Evolutionary conservation across 805 yeast genomes (phyloP).

Genomic region (Hanseniaspora pseudoguilliermondii): DNA sequence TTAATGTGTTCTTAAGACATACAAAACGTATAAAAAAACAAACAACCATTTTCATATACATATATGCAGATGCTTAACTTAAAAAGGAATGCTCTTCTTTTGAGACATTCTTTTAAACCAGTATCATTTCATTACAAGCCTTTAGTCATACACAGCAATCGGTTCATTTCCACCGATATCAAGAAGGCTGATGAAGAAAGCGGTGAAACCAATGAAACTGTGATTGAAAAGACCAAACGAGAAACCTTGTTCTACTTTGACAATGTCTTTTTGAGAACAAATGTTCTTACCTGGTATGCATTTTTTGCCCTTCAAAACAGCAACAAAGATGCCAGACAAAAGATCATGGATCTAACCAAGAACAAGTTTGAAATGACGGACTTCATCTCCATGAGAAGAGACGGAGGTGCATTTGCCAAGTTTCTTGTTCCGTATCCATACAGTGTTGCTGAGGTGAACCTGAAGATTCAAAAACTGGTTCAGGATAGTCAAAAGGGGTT

Average conservation of each 20-base stretch:
- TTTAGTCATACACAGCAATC: not conserved
- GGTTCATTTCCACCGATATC: slow-evolving; percentile 31
- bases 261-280: slow-evolving; percentile 39
- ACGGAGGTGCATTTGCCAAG: slow-evolving; percentile 89
- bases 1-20: no score
- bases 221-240: slow-evolving; percentile 36
- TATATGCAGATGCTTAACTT: no score
- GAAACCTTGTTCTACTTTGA: slow-evolving; percentile 47
- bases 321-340: slow-evolving; percentile 31
- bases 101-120: not conserved
- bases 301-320: slow-evolving; percentile 28
- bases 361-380: slow-evolving; percentile 39
- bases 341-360: slow-evolving; percentile 31
- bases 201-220: slow-evolving; percentile 45
- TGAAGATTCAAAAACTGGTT: slow-evolving; percentile 31
- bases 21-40: no score
- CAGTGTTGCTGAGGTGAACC: slow-evolving; percentile 41
- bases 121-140: not conserved
- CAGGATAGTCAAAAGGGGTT: slow-evolving; percentile 30
- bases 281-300: slow-evolving; percentile 34
- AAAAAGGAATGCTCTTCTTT: not conserved
- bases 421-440: slow-evolving; percentile 45
- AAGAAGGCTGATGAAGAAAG: slow-evolving; percentile 35
- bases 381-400: slow-evolving; percentile 60
- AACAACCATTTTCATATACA: no score